These are phyloP conservation scores for Erysimum cheiranthoides DNA, from an alignment of 345 rosid species.

Conservation along the genomic window DNA sequence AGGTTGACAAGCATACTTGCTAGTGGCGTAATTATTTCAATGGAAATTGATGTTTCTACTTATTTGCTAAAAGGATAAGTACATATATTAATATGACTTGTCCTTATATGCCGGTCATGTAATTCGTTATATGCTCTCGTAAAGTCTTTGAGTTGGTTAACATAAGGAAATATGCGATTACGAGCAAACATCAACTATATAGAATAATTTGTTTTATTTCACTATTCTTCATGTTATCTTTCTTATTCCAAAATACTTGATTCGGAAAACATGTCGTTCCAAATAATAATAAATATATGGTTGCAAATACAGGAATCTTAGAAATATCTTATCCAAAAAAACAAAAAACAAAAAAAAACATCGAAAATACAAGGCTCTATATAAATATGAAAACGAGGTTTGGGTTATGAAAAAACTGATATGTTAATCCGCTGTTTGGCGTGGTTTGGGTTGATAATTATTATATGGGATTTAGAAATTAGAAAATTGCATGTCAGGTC, in stretches of 20 bases:
- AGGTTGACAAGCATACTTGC: slow-evolving; percentile 38
- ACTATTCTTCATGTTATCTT: slow-evolving; percentile 15
- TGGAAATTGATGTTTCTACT: slow-evolving; percentile 16
- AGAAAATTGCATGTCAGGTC: too few species aligned
- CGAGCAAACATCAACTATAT: slow-evolving; percentile 9
- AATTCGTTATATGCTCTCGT: slow-evolving; percentile 7
- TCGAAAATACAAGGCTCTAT: neutral
- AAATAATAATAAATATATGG: neutral
- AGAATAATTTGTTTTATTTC: neutral
- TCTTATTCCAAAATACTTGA: neutral
- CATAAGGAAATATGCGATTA: neutral
- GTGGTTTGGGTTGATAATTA: neutral
- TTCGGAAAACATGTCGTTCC: neutral
- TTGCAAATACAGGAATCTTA: neutral
- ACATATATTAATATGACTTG: neutral
- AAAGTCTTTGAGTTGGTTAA: slow-evolving; percentile 14
- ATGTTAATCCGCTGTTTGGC: neutral
- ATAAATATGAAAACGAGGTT: neutral
- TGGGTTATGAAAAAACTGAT: too few species aligned
- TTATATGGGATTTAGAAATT: neutral
- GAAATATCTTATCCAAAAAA: slow-evolving; percentile 5
- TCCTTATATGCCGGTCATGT: slow-evolving; percentile 17
- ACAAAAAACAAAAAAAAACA: neutral
- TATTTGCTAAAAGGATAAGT: slow-evolving; percentile 29
- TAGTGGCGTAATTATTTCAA: neutral